Base-by-base conservation (phyloP, 2,329 filamentous ascomycete species). In the Penicillium sp. region DNA sequence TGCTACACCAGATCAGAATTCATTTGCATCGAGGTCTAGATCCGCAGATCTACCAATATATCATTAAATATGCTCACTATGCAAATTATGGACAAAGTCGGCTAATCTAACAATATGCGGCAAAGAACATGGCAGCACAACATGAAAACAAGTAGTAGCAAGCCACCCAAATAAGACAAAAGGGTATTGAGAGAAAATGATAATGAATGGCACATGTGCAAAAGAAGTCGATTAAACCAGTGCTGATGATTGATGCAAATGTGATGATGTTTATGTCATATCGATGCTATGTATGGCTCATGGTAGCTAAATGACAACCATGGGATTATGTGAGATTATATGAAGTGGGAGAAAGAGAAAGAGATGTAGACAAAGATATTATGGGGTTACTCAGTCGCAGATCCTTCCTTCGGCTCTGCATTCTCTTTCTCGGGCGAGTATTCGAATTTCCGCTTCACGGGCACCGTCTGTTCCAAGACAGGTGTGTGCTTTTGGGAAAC, bases 371-470 rank as follows among this genome's bases (percentile, higher is more conserved):
- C 45, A 49, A 45, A 46, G 53, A 54, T 43, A 47, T 46, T 35
- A 48, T 44, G 31, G 47, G 31, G 52, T 64, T 62, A 71, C 47
- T 65, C 61, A 19, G 50, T 50, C 19, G 59, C 60, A 37, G 55
- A 53, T 42, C 50, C 57, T 43, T 67, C 59, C 37, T 69, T 67
- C 16, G 67, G 59, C 55, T 70, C 65, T 13, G 60, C 60, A 8
- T 66, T 65, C 49, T 71, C 69, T 43, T 65, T 68, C 47, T 71
- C 66, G 8, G 58, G 58, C 7, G 64, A 59, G 37, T 61, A 61
- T 39, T 67, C 61, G 27, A 62, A 65, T 56, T 67, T 63, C n/a
- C 66, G 59, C 52, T 67, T 66, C 10, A 53, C 45, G 2, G 64
- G 62, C 11, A 66, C 53, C 39, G 61, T 53, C 25, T 60, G 59